Evolutionary conservation across 139 green algal species (phyloP), one percentile per base, ranked within the genome.

Genomic region (Tetraselmis striata): DNA sequence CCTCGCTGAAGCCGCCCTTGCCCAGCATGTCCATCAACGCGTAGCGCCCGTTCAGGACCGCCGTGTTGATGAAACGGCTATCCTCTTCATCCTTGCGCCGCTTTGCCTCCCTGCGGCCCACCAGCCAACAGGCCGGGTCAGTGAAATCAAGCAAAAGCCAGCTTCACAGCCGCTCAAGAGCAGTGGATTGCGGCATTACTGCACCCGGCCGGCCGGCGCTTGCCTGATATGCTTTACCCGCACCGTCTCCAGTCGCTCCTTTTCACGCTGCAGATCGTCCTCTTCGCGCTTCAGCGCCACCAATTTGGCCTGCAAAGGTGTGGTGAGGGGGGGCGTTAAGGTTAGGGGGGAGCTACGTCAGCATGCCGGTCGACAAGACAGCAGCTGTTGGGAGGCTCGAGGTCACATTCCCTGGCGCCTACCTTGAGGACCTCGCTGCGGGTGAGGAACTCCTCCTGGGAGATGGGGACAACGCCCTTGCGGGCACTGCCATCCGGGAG

Each of bases 1-100:
- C 96, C 87, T 99, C 96, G 25, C 85, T 93, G 84, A 99, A 99
- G 31, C 96, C 96, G 2, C 96, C 96, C 85, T 95, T 94, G 28
- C 96, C 96, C 31, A 99, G 90, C 84, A 99, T 83, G 31, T 90
- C 88, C 76, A 93, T 82, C 81, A 98, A 90, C 28, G 94, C 85
- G 84, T 98, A 98, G 59, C 95, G 91, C 25, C 88, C 31, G 45
- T 92, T 59, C 81, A 98, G 82, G 32, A 95, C 59, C 24, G 83
- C 83, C 29, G 85, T 83, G 32, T 81, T 25, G n/a, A 76, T 80
- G 84, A 98, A 98, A 32, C 93, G 91, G 26, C 81, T 91, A 29
- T 28, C 85, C 29, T 98, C 94, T 89, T 98, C 92, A 76, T 98
- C 94, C 26, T 87, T 80, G 78, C 93, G 31, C 1, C 92, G 90